Base-by-base conservation (phyloP, 306 rosid species). In the Fragaria iinumae region DNA sequence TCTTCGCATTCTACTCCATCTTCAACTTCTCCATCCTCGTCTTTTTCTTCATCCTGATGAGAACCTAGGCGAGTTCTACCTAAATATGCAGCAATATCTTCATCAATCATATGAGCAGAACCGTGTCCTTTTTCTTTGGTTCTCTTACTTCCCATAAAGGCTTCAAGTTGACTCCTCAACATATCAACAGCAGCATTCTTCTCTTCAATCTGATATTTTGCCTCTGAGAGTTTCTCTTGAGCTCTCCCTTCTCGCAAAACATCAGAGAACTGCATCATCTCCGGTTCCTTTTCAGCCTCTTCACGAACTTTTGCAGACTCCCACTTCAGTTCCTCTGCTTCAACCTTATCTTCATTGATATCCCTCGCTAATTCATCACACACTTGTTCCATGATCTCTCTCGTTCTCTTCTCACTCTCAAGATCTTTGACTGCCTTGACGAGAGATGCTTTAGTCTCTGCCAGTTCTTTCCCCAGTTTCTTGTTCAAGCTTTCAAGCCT, bases 401-500 rank as follows among this genome's bases (percentile, higher is more conserved):
- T 89, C 1, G 97, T 91, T 77, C 99, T 90, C 89, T 88, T 96
- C 83, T 96, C 99, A 67, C 87, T 87, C 84, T 92, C 99, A 36
- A 92, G 93, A 67, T 92, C 96, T 84, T 91, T 96, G 84, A 84
- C 93, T 52, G 85, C 91, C 85, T 85, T 91, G 50, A 96, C 83
- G 80, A 96, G 91, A 34, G 96, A 83, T 23, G 93, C 84, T 84
- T 92, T 96, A 27, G 99, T 89, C 90, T 92, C 99, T 2, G 93
- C 87, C 83, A 96, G 79, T 77, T 96, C 98, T 79, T 92, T 88
- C 52, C 99, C 97, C 0, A 93, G 96, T 87, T 90, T 96, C 87
- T 96, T 96, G 86, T 96, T 96, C 86, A 93, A 81, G 90, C 98
- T 88, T 86, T 96, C 99, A 8, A 80, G 77, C 82, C 93, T 89